Base-by-base conservation (phyloP, 495 filamentous ascomycete species). In the Daldinia decipiens region DNA sequence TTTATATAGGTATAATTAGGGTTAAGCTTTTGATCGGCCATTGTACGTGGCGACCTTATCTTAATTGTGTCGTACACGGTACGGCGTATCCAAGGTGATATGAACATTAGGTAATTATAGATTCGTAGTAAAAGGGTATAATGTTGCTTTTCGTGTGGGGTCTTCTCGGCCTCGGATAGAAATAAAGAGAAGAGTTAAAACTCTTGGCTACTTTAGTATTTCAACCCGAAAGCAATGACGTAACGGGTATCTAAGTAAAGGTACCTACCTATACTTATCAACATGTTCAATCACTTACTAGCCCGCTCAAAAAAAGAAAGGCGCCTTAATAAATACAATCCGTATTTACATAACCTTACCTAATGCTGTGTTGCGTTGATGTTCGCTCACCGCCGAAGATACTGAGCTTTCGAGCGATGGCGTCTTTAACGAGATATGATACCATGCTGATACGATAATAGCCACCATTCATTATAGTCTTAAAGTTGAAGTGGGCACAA, bases 391-490 rank as follows among this genome's bases (percentile, higher is more conserved):
- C 43, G 43, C 43, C 43, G 43, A 47, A 13, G 19, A 11, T 47
- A 24, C 43, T 19, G 19, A 24, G 43, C 13, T 53, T 53, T 53
- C n/a, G 27, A 5, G 27, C 26, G 15, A 53, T 53, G 31, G 12
- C 3, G 12, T 36, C 13, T 34, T 36, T 13, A 13, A 13, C 51
- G n/a, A 53, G 51, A 4, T 32, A 15, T 53, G 51, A 53, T 53
- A 24, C 31, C 51, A 53, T 53, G 26, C 26, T n/a, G 26, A 29
- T 53, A 31, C 27, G n/a, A 31, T 53, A 53, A 31, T 26, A 29
- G 17, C 43, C 8, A 19, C 0, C 0, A 47, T 11, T 21, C 21
- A 5, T 11, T 24, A 21, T 45, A 47, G 43, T 24, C 19, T 47
- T 24, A 24, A 47, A 7, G 43, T 19, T 47, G 19, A 21, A 47